Base-by-base conservation (phyloP, 257 asterid genomes). In the Cordia subcordata region DNA sequence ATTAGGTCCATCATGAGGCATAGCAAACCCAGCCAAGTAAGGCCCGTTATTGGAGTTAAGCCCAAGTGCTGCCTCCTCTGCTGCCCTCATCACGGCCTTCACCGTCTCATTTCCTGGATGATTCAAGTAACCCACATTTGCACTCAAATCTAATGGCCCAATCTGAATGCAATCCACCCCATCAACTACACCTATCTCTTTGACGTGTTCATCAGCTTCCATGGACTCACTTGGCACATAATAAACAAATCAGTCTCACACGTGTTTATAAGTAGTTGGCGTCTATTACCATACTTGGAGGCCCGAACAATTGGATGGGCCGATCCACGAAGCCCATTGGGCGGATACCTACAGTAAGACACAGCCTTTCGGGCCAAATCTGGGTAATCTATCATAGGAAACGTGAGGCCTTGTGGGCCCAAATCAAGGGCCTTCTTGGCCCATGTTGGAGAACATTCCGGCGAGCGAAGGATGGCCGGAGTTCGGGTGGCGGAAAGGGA, bases 61-160 rank as follows among this genome's bases (percentile, higher is more conserved):
- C 49, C 71, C 65, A 23, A 58, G 54, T 1, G 38, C 40, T 0
- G 55, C 38, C 53, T 50, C 64, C 54, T 60, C 62, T 12, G 66
- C 62, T 23, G 12, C 54, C 49, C 33, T 53, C 72, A 60, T 60
- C 47, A 49, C 20, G 5, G 44, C 27, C 35, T 53, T 53, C 60
- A 60, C 72, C 13, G 17, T 60, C 16, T 60, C 62, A 23, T 53
- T 67, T 10, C 40, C 62, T 14, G 66, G 66, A 60, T 53, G 62
- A 3, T 20, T 17, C 16, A 67, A 13, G 13, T 51, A 42, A 17
- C 72, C 62, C 66, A 67, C 21, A 27, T 56, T 60, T 12, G 57
- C 56, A 35, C 67, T 68, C 51, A 68, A 49, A 61, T 59, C 66
- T 65, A 67, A 17, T 0, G 72, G 72, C 49, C 72, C 72, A 23